Evolutionary conservation across 2,329 filamentous ascomycete species (phyloP).

Genomic region (Capronia americana): DNA sequence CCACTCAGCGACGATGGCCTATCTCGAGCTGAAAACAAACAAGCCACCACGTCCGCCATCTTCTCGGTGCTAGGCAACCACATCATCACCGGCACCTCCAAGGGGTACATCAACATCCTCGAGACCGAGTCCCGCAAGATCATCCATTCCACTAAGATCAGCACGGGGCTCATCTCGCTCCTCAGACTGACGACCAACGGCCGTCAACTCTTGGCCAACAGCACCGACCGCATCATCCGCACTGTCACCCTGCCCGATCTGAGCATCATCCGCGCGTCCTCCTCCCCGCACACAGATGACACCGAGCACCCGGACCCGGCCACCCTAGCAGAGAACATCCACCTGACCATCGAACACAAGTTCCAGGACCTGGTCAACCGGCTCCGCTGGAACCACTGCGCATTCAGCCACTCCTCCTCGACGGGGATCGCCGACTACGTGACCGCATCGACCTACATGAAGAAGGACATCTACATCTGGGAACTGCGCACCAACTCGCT

Average conservation of each 20-base stretch:
- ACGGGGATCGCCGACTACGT: conserved; percentile 72
- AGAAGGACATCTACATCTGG: conserved; percentile 75
- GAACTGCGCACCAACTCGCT: conserved; percentile 91
- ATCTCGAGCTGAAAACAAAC: conserved; percentile 79
- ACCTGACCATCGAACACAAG: conserved; percentile 92
- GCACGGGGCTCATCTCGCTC: conserved; percentile 84
- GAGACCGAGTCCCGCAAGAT: conserved; percentile 79
- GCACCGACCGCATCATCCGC: conserved; percentile 91
- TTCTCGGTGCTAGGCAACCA: conserved; percentile 87
- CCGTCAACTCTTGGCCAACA: conserved; percentile 86
- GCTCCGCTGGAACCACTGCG: conserved; percentile 94
- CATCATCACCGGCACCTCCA: conserved; percentile 90
- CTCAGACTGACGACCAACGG: conserved; percentile 84
- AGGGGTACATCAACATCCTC: conserved; percentile 95
- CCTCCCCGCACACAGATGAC: conserved; percentile 45
- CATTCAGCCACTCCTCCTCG: conserved; percentile 68
- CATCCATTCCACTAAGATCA: conserved; percentile 88
- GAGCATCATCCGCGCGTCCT: conserved; percentile 44
- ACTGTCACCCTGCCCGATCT: conserved; percentile 88
- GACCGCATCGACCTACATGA: conserved; percentile 95
- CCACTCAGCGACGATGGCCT: conserved; percentile 72
- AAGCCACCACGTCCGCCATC: conserved; percentile 90
- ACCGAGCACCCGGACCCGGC: conserved; percentile 73
- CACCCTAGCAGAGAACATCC: conserved; percentile 64
- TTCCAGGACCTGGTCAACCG: conserved; percentile 98